Conservation (phyloP, 331 rosid species). For the Saraca asoca region DNA sequence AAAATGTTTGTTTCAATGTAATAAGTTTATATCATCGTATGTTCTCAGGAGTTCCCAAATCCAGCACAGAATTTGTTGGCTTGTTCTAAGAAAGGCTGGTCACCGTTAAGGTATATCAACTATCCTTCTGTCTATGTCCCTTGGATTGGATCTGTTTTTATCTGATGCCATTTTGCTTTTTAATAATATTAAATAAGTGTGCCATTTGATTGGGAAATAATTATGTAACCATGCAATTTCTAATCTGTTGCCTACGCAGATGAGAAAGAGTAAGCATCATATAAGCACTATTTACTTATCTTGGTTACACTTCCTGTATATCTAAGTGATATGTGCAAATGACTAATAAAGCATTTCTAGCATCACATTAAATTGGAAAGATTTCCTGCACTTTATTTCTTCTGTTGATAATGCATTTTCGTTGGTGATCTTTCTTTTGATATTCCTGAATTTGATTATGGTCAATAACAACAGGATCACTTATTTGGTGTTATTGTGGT, state of each 20-base stretch:
- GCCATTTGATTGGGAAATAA: neutral
- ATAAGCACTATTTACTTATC: neutral
- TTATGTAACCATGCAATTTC: neutral
- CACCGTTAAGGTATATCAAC: slow-evolving; percentile 57
- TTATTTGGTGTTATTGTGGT: neutral
- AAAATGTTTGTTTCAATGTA: slow-evolving; percentile 18
- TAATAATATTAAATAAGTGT: neutral
- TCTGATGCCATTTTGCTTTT: neutral
- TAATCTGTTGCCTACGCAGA: too few species aligned
- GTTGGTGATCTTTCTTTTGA: neutral
- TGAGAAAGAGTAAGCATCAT: neutral
- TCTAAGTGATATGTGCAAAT: neutral
- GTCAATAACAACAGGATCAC: slow-evolving; percentile 9
- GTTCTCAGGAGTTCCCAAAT: slow-evolving; percentile 55
- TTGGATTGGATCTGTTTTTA: neutral
- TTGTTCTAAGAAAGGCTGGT: slow-evolving; percentile 43
- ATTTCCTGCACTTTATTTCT: too few species aligned
- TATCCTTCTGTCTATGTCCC: neutral
- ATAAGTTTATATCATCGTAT: slow-evolving; percentile 30
- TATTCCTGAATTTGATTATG: too few species aligned
- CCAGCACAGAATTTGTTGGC: slow-evolving; percentile 47
- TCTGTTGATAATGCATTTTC: neutral
- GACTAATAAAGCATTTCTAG: too few species aligned
- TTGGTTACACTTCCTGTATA: neutral
- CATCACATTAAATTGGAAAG: neutral